Evolutionary conservation across 192 early-diverging fungal species (phyloP), one percentile per base, ranked within the genome.

Genomic region (Linnemannia exigua): DNA sequence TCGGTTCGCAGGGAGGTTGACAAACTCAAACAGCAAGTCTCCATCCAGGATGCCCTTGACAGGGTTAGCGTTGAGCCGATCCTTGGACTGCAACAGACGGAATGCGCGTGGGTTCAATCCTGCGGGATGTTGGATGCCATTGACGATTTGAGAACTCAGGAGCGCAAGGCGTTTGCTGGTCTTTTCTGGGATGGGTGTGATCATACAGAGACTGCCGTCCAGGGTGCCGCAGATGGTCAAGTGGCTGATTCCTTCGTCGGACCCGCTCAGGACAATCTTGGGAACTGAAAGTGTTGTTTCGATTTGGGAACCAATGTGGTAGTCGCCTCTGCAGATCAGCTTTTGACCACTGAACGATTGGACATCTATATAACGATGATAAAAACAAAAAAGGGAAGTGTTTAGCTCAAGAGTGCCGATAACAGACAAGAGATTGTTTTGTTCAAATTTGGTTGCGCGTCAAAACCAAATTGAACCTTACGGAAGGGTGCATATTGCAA

Each of bases 101-200:
- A 91, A 99, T 28, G 95, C 97, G 50, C 97, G 90, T 12, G 99
- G 98, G 77, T 99, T 99, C 71, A 99, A 85, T 5, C 97, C 98
- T 20, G 96, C 97, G 37, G 92, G 81, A 68, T 97, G 97, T 79
- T 94, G 94, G 7, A 97, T 67, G 51, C 92, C 92, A 61, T 94
- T 95, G 4, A 97, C 95, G 87, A 99, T 90, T 44, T 96, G 94
- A n/a, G 94, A 90, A 77, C 96, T 96, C 22, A 99, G 86, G 2
- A 94, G 92, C 46, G 94, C 93, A 36, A 99, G 84, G 28, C 99
- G 93, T 88, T 98, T 99, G 87, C 95, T 99, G 35, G 95, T 92
- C 85, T 95, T 98, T 85, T 99, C 99, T 0, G 96, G 91, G 33
- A 99, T 91, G 22, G 97, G 96, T 0, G 93, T 90, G 35, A 96